phyloP scores from a whole-genome alignment of 2,329 filamentous ascomycete species.

The Clonostachys rhizophaga region DNA sequence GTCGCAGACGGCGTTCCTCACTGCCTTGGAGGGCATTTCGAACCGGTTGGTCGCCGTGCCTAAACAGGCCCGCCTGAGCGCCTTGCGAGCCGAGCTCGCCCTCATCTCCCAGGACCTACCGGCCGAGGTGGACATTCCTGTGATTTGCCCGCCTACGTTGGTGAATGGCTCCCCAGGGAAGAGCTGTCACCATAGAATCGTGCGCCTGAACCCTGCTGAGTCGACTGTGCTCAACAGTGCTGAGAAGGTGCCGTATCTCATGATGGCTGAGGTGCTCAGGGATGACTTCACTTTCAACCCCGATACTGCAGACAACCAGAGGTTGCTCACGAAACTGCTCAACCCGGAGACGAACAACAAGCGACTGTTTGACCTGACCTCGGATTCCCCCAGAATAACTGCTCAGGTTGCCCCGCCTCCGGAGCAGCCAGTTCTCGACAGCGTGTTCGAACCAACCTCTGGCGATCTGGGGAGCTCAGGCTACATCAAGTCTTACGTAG shows the following conservation, averaged over 20 bases:
- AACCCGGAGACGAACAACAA: conserved; percentile 51
- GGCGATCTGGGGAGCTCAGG: conserved; percentile 75
- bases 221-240: conserved; percentile 83
- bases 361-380: conserved; percentile 60
- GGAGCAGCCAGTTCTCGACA: conserved; percentile 52
- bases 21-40: conserved; percentile 77
- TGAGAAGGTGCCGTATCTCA: conserved; percentile 77
- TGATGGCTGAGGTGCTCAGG: conserved; percentile 78
- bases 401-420: conserved; percentile 28
- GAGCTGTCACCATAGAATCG: conserved; percentile 77
- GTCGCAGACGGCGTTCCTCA: conserved; percentile 75
- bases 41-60: conserved; percentile 80
- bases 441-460: conserved; percentile 77
- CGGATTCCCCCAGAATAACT: conserved; percentile 57
- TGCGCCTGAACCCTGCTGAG: conserved; percentile 78
- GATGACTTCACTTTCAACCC: conserved; percentile 84
- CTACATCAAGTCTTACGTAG: conserved; percentile 55
- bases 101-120: conserved; percentile 77
- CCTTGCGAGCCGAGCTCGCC: conserved; percentile 74
- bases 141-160: conserved; percentile 73
- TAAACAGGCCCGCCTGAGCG: conserved; percentile 76
- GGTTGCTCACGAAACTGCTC: conserved; percentile 54
- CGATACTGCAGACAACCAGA: conserved; percentile 66
- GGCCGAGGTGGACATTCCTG: conserved; percentile 77
- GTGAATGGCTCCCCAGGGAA: conserved; percentile 68